Evolutionary conservation across 2,329 filamentous ascomycete species (phyloP).

Genomic region (Aspergillus phoenicis): DNA sequence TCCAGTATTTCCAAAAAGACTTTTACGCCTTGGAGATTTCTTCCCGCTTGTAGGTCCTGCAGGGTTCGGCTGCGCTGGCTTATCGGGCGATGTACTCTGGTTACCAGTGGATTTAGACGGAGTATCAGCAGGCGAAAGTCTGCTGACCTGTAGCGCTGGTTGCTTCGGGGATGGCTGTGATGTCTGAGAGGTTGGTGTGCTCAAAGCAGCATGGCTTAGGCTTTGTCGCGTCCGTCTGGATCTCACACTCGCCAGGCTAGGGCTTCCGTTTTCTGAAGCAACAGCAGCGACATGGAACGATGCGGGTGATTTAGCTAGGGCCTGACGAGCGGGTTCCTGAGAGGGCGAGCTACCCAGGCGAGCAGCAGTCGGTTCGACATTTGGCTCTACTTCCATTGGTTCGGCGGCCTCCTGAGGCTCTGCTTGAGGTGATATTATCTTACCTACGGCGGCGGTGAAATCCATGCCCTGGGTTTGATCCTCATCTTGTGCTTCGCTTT

Average conservation of each 20-base stretch:
- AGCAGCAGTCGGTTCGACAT: conserved; percentile 57
- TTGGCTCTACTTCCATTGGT: conserved; percentile 62
- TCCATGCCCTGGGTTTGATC: conserved; percentile 65
- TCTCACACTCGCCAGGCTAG: conserved; percentile 58
- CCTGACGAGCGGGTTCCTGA: conserved; percentile 37
- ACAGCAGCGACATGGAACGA: conserved; percentile 41
- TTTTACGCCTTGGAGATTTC: conserved; percentile 39
- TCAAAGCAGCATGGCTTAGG: conserved; percentile 45
- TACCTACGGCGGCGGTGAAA: conserved; percentile 65
- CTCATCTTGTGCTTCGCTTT: conserved; percentile 41
- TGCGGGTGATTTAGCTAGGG: conserved; percentile 32
- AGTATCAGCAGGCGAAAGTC: conserved; percentile 54
- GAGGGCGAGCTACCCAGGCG: conserved; percentile 53
- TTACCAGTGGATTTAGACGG: conserved; percentile 52
- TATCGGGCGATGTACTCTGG: conserved; percentile 54
- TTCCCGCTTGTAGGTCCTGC: conserved; percentile 41
- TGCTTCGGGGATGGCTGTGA: conserved; percentile 45
- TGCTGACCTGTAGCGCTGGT: conserved; percentile 48
- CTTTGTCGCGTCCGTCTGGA: conserved; percentile 52
- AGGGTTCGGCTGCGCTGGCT: conserved; percentile 48
- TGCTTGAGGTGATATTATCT: conserved; percentile 56
- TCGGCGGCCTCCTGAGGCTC: conserved; percentile 51
- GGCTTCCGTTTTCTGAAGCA: conserved; percentile 57
- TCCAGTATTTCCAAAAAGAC: conserved; percentile 58
- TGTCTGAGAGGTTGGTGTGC: conserved; percentile 45